Evolutionary conservation across 257 asterid species (phyloP).

Genomic region (Solanum peruvianum): DNA sequence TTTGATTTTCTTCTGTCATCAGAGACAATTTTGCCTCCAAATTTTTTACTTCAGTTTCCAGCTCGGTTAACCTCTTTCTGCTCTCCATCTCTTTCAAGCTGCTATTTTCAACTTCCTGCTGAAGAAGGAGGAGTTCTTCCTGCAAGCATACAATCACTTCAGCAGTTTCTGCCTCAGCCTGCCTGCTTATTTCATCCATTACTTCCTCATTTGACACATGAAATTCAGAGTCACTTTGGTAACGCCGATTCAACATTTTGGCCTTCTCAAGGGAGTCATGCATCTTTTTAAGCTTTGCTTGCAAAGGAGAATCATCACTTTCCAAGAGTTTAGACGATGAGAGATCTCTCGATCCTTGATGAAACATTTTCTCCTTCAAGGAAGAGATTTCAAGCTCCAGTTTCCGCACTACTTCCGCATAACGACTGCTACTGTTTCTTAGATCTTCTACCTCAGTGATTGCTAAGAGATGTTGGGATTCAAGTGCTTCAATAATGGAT

Average conservation of each 20-base stretch:
- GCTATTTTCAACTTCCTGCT: conserved; percentile 60
- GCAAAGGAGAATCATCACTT: conserved; percentile 40
- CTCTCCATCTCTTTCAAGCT: conserved; percentile 54
- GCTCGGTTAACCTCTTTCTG: conserved; percentile 23
- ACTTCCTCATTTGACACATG: conserved; percentile 59
- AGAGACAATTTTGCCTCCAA: conserved; percentile 31
- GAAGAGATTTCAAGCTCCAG: conserved; percentile 53
- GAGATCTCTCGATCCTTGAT: conserved; percentile 33
- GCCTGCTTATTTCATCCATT: conserved; percentile 74
- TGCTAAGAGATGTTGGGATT: conserved; percentile 57
- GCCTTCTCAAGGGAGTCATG: conserved; percentile 84
- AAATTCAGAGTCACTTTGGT: conserved; percentile 46
- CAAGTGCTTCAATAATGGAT: conserved; percentile 80
- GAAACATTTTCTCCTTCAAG: conserved; percentile 25
- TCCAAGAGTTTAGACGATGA: conserved; percentile 21
- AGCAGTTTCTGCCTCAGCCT: conserved; percentile 96
- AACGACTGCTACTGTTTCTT: conserved; percentile 27
- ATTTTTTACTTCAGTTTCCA: conserved; percentile 35
- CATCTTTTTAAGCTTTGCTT: conserved; percentile 72
- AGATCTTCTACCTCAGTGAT: conserved; percentile 70
- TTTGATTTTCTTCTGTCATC: conserved; percentile 39
- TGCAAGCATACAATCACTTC: conserved; percentile 96
- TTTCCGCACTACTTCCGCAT: conserved; percentile 34
- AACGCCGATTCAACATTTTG: conserved; percentile 51
- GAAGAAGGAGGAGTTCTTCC: conserved; percentile 81